Base-by-base conservation (phyloP, 768 basidiomycete genomes). In the Hericium erinaceus region DNA sequence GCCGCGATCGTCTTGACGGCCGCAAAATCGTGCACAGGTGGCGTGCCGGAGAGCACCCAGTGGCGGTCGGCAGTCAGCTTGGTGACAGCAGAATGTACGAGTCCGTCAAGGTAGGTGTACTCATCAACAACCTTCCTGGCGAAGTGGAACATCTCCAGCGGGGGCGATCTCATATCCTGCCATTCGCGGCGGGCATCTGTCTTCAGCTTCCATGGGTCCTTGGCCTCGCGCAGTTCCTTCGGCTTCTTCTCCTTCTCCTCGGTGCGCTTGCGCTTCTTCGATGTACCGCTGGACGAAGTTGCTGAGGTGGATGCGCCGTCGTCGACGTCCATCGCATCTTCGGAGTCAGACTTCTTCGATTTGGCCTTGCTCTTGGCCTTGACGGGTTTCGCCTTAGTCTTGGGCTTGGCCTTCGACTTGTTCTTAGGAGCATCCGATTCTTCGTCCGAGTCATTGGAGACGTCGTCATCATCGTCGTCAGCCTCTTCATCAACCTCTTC, bases 1-100 rank as follows among this genome's bases (percentile, higher is more conserved):
- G 87, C 86, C 2, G 90, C 87, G 56, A 95, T 95, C 2, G 89
- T 92, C 73, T 95, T 93, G 62, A 98, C 72, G 2, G 92, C 85
- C 1, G 82, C 85, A 67, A 98, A 97, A 68, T 95, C 90, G 57
- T 89, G 86, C 55, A 92, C 86, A 0, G 94, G 94, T 8, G 95
- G 95, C 22, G 95, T 98, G 12, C 95, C 95, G 2, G 95, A 98
- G n/a, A 98, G 77, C 6, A 98, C 91, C 95, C 95, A 98, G 56
- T 85, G 87, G 48, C 90, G 80, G 52, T 87, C 84, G 0, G 90
- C 85, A 11, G 83, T 81, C 20, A 95, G 71, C 51, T 79, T 80
- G 2, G 89, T 91, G 39, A 95, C 79, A 64, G 93, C 77, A 2
- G 89, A 77, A 60, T 89, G 87, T 7, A 85, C 77, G 64, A 88